Evolutionary conservation across 1,139 yeast species (phyloP), one percentile per base, ranked within the genome.

Genomic region (Waltiozyma sp.): DNA sequence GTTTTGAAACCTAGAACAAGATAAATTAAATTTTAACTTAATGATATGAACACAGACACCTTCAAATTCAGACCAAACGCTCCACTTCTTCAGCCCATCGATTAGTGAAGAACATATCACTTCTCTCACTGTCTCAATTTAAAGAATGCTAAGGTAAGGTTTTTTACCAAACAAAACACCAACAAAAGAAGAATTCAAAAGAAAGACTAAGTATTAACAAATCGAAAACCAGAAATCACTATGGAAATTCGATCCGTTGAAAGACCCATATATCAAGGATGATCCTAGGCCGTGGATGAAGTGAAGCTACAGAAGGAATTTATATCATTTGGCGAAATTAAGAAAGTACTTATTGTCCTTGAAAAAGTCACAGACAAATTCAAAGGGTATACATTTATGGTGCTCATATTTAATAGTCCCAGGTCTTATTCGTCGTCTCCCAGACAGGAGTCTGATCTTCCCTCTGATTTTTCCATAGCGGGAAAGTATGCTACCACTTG

Each of bases 361-460:
- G 83, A 83, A 54, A 65, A 62, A 38, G 57, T 56, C 2, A 55
- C 67, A 0, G 73, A 74, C 28, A 72, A 74, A 49, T 75, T 93
- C 1, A 66, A 77, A 46, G 97, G 97, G 0, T 91, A 91, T 58
- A 97, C 85, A 1, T 91, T 91, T 59, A 67, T 89, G 2, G 81
- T 82, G 4, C 89, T 75, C 59, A 11, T 60, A 55, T 7, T 61
- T 56, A 15, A 69, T 68, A 3, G 41, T 55, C 51, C 26, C 71
- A 52, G 44, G 63, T 61, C 28, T 14, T 13, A 63, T 54, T 63
- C 0, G 40, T 33, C 4, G 48, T 41, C 8, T 49, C 49, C 65
- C 77, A 77, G 6, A 77, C 75, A 41, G 28, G 13, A 7, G 13
- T 26, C 13, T 23, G 7, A 23, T 31, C 75, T 56, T 47, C 73